Evolutionary conservation across 1,284 basidiomycete genomes (phyloP).

Genomic region (Leccinum olivaceoglutinosum): DNA sequence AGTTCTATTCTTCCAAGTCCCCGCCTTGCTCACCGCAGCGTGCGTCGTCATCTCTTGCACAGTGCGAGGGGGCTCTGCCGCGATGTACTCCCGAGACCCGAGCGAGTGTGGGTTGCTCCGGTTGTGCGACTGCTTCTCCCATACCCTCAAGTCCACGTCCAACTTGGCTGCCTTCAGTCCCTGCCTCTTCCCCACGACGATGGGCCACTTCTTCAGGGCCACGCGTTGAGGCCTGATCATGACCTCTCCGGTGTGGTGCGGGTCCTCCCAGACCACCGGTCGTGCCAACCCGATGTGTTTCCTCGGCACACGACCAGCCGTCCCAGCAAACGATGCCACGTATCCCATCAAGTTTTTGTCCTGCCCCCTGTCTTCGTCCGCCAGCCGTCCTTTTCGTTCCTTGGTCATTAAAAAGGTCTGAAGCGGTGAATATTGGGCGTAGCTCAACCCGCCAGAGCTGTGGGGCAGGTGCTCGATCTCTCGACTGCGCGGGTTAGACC

Average conservation of each 20-base stretch:
- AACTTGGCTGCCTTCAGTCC: slow-evolving; percentile 35
- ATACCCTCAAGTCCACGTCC: slow-evolving; percentile 26
- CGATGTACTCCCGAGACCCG: slow-evolving; percentile 36
- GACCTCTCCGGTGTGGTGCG: slow-evolving; percentile 24
- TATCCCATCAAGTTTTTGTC: slow-evolving; percentile 14
- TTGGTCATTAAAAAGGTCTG: slow-evolving; percentile 48
- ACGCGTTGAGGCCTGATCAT: slow-evolving; percentile 26
- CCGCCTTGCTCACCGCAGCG: slow-evolving; percentile 6
- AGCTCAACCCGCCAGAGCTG: slow-evolving; percentile 54
- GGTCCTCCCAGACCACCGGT: slow-evolving; percentile 29
- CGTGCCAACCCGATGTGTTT: slow-evolving; percentile 15
- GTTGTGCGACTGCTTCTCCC: slow-evolving; percentile 20
- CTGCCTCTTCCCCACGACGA: slow-evolving; percentile 34
- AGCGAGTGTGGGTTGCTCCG: slow-evolving; percentile 30
- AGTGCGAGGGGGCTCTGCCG: slow-evolving; percentile 26
- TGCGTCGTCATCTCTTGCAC: slow-evolving; percentile 21
- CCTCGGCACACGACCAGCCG: slow-evolving; percentile 24
- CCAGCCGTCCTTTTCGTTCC: slow-evolving; percentile 53
- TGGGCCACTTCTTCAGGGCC: slow-evolving; percentile 26
- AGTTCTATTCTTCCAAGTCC: not conserved
- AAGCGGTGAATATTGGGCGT: slow-evolving; percentile 46
- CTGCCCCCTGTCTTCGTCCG: slow-evolving; percentile 29
- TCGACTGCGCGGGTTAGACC: slow-evolving; percentile 28
- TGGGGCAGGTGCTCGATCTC: slow-evolving; percentile 64
- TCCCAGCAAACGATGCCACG: slow-evolving; percentile 31